Percentiles rank a stretch among this genome's conserved stretches.
These are phyloP conservation scores for Eimeria zaria DNA, from an alignment of 169 alveolate species.

Conservation along the genomic window DNA sequence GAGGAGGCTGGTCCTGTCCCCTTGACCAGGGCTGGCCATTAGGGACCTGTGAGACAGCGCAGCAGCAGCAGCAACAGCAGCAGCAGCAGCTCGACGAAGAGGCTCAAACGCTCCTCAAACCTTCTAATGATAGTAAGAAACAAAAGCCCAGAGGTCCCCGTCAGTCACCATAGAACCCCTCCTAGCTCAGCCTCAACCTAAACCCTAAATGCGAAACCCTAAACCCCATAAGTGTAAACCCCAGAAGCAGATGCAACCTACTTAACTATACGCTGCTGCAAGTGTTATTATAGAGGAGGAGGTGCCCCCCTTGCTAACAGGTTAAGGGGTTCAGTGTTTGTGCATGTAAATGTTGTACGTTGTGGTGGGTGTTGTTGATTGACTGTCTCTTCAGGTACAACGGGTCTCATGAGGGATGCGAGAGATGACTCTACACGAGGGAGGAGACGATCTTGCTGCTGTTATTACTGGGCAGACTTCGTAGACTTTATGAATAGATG, in stretches of 20 bases:
- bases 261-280: too few species aligned
- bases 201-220: too few species aligned
- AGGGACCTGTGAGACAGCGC: background rate
- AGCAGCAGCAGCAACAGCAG: background rate
- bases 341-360: too few species aligned
- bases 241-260: too few species aligned
- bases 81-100: conserved; percentile 1
- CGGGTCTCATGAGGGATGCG: background rate
- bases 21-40: conserved; percentile 78
- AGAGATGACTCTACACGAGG: background rate
- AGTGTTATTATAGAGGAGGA: too few species aligned
- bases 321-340: too few species aligned
- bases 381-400: background rate
- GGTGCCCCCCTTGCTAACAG: too few species aligned
- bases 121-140: too few species aligned
- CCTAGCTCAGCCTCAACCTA: too few species aligned
- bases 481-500: background rate
- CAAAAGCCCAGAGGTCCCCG: too few species aligned
- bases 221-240: too few species aligned
- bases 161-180: too few species aligned
- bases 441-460: conserved; percentile 67
- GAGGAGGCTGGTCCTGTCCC: conserved; percentile 65
- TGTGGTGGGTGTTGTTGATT: background rate
- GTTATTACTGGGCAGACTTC: conserved; percentile 56
- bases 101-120: conserved; percentile 1